These are phyloP conservation scores for Excoecaria agallocha DNA, from an alignment of 345 rosid genomes.

Conservation along the genomic window DNA sequence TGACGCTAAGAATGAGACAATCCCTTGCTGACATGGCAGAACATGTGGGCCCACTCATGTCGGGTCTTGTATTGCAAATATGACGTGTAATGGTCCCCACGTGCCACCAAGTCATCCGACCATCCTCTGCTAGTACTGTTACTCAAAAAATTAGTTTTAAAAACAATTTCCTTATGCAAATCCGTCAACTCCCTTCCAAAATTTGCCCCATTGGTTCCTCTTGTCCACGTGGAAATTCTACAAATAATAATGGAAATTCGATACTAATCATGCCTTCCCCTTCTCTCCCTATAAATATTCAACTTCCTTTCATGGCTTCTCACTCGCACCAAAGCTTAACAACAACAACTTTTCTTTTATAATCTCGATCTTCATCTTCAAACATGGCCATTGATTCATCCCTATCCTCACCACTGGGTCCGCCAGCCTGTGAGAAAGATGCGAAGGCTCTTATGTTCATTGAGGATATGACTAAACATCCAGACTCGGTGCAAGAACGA, in stretches of 20 bases:
- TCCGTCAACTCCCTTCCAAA: conserved; percentile 4
- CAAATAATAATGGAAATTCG: not conserved
- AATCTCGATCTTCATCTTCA: not conserved
- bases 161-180: not conserved
- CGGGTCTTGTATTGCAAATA: conserved; percentile 9
- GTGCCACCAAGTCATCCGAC: conserved; percentile 6
- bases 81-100: conserved; percentile 40
- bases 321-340: not conserved
- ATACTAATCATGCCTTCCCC: no score
- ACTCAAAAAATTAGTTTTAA: not conserved
- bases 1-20: conserved; percentile 26
- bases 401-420: conserved; percentile 62
- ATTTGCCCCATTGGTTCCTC: not conserved
- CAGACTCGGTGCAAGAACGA: conserved; percentile 58
- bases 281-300: not conserved
- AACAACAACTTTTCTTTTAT: not conserved
- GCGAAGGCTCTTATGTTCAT: conserved; percentile 73
- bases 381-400: conserved; percentile 73
- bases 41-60: conserved; percentile 51
- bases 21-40: conserved; percentile 43
- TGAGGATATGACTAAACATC: conserved; percentile 71
- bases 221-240: conserved; percentile 1
- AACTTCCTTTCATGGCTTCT: not conserved
- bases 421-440: conserved; percentile 73
- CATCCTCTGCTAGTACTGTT: conserved; percentile 18